Base-by-base conservation (phyloP, 495 filamentous ascomycete genomes). In the Evernia prunastri region DNA sequence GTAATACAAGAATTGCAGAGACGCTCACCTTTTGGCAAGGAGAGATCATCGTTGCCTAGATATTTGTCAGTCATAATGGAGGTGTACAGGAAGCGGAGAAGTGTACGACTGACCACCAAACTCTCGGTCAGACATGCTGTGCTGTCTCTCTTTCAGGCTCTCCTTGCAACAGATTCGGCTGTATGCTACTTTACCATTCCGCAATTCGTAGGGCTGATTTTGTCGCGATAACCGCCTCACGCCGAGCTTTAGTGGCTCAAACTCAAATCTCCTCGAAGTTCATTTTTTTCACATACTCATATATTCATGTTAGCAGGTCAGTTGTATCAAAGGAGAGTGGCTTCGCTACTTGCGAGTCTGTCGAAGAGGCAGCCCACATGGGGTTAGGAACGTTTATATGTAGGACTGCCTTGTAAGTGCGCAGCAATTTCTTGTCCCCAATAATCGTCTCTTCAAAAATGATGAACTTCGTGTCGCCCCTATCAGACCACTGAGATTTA, bases 391-490 rank as follows among this genome's bases (percentile, higher is more conserved):
- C 7, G 3, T n/a, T 1, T 33, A 20, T 7, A 1, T 29, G 20
- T 33, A 20, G 29, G 12, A 33, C 6, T 18, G 10, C 29, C 23
- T 18, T 54, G 51, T 54, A 17, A 54, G 51, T 54, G 33, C 51
- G 33, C 51, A 20, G 5, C 27, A 18, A 0, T 54, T 15, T 54
- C 15, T 33, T 20, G 15, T 35, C 51, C 20, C 17, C n/a, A n/a
- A 20, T 54, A 17, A 18, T 3, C 18, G 10, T 54, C 51, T 54
- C 27, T 54, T 33, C 15, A 10, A 25, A 53, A 54, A 86, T 91
- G 90, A 94, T 93, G 90, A 94, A 80, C 79, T 76, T 78, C 80
- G 84, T 94, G 90, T 93, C 90, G 90, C 90, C 90, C 90, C 90
- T 90, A 91, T 91, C 90, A 85, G 84, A 93, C 87, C 74, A 54